Evolutionary conservation across 495 filamentous ascomycete species (phyloP), one percentile per base, ranked within the genome.

Genomic region (Penicillium turbatum): DNA sequence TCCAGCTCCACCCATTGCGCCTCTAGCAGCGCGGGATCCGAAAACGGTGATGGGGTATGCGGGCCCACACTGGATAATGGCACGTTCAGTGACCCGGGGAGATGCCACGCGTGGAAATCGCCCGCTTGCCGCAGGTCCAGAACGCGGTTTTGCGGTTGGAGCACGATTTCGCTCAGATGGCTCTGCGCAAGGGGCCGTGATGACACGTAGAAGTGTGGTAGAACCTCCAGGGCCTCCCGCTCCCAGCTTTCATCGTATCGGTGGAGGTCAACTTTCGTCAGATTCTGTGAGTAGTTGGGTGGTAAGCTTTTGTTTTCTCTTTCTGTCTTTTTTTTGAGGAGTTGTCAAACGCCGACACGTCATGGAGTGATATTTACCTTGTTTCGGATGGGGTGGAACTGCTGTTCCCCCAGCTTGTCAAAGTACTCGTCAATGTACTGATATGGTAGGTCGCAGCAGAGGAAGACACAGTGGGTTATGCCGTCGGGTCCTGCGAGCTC

Each of bases 401-500:
- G 62, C 10, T 71, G 69, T 0, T 67, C 48, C 8, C 67, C 72
- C 12, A 85, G 62, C 55, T 81, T 83, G 38, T 78, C 61, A 52
- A 83, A 85, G 53, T 86, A 86, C 57, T 79, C 75, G 17, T 71
- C 66, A 35, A 86, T 74, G 48, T 86, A 84, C 62, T 86, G 82
- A 52, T 86, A 84, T 10, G 82, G 82, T 19, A 86, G 63, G 56
- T 86, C 82, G 32, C 79, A 81, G 65, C 79, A 83, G 11, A 82
- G 61, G 61, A 86, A 85, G 5, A 84, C 82, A 48, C 76, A 81
- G 45, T 78, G 71, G n/a, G 76, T 72, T 45, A 74, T 66, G 1
- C 76, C 77, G 15, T 72, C 69, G 0, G 66, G 63, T 1, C 74
- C 77, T 5, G 74, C 72, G 1, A 82, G 46, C 31, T 78, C 69